Evolutionary conservation across 2,329 filamentous ascomycete genomes (phyloP), one percentile per base, ranked within the genome.

Genomic region (Colletotrichum nymphaeae): DNA sequence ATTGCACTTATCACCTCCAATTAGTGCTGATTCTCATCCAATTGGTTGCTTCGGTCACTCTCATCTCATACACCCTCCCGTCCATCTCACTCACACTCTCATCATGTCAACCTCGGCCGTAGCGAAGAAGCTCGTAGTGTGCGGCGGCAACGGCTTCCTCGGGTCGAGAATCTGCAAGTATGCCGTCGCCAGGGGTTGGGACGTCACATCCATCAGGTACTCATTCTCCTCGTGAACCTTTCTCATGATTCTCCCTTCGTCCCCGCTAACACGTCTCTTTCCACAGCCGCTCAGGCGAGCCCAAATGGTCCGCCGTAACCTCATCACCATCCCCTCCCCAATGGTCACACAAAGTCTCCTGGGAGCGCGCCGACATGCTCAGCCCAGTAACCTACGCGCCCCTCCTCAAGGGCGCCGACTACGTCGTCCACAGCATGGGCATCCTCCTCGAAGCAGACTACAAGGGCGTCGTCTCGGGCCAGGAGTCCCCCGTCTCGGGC

Each of bases 381-480:
- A 90, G 93, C 73, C 96, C 97, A 0, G 86, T 89, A 1, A 93
- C 93, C 22, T 99, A 26, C 26, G 90, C 89, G 9, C 86, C 92
- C 0, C 90, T 96, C 60, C 90, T 99, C 74, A 89, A 91, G 76
- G 91, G 90, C 69, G 94, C 95, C 74, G 91, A 95, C 81, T 95
- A 92, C 69, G 95, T 98, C 30, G 93, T 99, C 59, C 97, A 99
- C 87, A 95, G 90, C 79, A 95, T 98, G 93, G 97, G 97, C 11
- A 98, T 99, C 78, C 88, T 99, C 22, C 90, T 99, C 11, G 97
- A 99, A 86, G 95, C 95, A 63, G 97, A 99, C 86, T 99, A 99
- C 90, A 99, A 99, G 84, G 94, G 93, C 77, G 93, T 98, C 19
- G 81, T 99, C 30, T 93, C 91, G 24, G 97, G 97, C 63, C 91